Evolutionary conservation across 495 filamentous ascomycete species (phyloP).

Genomic region (Oidiodendron maius): DNA sequence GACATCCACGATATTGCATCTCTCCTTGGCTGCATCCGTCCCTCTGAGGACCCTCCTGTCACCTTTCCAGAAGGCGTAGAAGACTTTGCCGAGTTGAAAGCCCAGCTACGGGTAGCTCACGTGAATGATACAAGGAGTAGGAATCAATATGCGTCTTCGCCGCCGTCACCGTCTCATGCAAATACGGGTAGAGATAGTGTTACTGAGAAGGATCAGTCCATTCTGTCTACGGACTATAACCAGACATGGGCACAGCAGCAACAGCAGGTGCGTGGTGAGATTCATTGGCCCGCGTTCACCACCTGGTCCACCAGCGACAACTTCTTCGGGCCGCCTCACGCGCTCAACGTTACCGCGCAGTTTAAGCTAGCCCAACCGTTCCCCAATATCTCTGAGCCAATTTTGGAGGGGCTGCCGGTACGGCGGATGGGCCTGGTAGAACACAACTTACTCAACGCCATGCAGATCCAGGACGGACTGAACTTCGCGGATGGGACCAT

Average conservation of each 20-base stretch:
- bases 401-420: background rate
- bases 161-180: slow-evolving; percentile 17
- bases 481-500: slow-evolving; percentile 18
- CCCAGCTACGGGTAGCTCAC: slow-evolving; percentile 30
- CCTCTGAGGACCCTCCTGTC: slow-evolving; percentile 47
- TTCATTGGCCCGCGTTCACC: slow-evolving; percentile 9
- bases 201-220: slow-evolving; percentile 41
- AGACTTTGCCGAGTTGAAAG: slow-evolving; percentile 35
- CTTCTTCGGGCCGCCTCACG: slow-evolving; percentile 15
- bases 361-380: slow-evolving; percentile 15
- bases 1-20: slow-evolving; percentile 51
- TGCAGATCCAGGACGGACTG: slow-evolving; percentile 14
- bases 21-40: slow-evolving; percentile 51
- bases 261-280: slow-evolving; percentile 3
- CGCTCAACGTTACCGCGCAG: slow-evolving; percentile 16
- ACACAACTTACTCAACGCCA: slow-evolving; percentile 7
- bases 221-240: slow-evolving; percentile 43
- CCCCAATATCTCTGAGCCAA: too few relatives aligned
- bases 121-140: slow-evolving; percentile 16
- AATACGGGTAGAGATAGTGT: slow-evolving; percentile 43
- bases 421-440: slow-evolving; percentile 4
- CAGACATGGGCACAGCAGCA: slow-evolving; percentile 13
- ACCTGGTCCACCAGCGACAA: slow-evolving; percentile 18
- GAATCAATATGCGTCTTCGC: slow-evolving; percentile 20
- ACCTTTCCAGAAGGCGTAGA: slow-evolving; percentile 49